Evolutionary conservation across 345 rosid genomes (phyloP).

Genomic region (Mercurialis annua): DNA sequence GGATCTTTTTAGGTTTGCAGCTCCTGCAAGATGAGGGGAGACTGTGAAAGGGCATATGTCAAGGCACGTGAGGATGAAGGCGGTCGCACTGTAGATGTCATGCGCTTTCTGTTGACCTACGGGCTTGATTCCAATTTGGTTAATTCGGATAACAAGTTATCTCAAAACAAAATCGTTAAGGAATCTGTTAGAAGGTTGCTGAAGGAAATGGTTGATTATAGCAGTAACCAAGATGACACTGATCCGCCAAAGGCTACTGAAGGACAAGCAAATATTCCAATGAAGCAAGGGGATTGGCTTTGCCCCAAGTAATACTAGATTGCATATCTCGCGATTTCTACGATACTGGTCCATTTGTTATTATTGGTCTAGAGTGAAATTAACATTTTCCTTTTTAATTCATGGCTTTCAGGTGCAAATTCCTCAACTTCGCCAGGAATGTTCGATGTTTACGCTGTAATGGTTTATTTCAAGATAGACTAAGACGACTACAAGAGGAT

Average conservation of each 20-base stretch:
- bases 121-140: slow-evolving; percentile 54
- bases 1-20: slow-evolving; percentile 67
- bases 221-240: slow-evolving; percentile 37
- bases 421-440: slow-evolving; percentile 79
- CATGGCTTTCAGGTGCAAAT: slow-evolving; percentile 59
- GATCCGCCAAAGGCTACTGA: slow-evolving; percentile 15
- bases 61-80: slow-evolving; percentile 62
- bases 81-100: slow-evolving; percentile 75
- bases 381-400: neutral
- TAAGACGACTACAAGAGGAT: slow-evolving; percentile 54
- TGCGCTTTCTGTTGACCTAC: slow-evolving; percentile 67
- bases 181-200: slow-evolving; percentile 64
- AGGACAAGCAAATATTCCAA: slow-evolving; percentile 27
- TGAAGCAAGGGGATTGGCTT: slow-evolving; percentile 78
- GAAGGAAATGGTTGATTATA: slow-evolving; percentile 52
- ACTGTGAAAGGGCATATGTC: slow-evolving; percentile 80
- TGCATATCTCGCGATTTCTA: neutral
- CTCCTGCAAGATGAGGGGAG: slow-evolving; percentile 79
- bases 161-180: slow-evolving; percentile 55
- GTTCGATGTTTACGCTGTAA: slow-evolving; percentile 69
- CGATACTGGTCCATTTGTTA: neutral
- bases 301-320: slow-evolving; percentile 65
- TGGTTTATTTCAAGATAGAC: slow-evolving; percentile 52
- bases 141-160: slow-evolving; percentile 52
- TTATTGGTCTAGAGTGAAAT: neutral